These are phyloP conservation scores for Nymphaea thermarum DNA, from an alignment of 164 flowering plant genomes.

Conservation along the genomic window DNA sequence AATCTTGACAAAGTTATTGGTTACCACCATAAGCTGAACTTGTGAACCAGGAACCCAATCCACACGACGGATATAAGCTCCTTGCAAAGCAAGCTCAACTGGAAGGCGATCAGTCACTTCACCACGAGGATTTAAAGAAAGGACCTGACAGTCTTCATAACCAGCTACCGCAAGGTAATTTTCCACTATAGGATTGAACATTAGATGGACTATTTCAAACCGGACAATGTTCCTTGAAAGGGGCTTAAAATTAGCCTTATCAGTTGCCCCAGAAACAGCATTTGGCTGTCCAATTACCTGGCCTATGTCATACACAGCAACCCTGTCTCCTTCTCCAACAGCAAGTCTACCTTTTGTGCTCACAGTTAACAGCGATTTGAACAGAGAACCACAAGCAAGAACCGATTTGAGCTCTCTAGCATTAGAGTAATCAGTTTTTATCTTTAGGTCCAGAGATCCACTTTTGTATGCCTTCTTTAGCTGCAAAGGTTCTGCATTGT, in stretches of 20 bases:
- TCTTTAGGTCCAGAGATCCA: conserved; percentile 89
- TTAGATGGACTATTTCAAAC: conserved; percentile 88
- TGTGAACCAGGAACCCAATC: conserved; percentile 99
- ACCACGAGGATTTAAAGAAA: conserved; percentile 84
- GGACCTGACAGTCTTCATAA: conserved; percentile 94
- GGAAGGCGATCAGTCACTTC: conserved; percentile 97
- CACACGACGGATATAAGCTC: conserved; percentile 76
- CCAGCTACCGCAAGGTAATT: conserved; percentile 96
- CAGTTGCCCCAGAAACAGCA: conserved; percentile 82
- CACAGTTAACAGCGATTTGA: conserved; percentile 84
- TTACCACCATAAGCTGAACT: conserved; percentile 92
- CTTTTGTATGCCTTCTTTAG: conserved; percentile 95
- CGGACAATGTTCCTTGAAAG: conserved; percentile 92
- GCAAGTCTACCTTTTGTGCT: conserved; percentile 90
- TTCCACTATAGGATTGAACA: conserved; percentile 73
- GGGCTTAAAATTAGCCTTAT: conserved; percentile 92
- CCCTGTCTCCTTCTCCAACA: conserved; percentile 98
- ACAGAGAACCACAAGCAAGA: conserved; percentile 76
- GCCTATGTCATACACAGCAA: conserved; percentile 88
- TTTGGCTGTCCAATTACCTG: conserved; percentile 96
- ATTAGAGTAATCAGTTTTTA: conserved; percentile 89
- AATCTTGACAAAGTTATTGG: conserved; percentile 84
- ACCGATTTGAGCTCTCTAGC: conserved; percentile 84
- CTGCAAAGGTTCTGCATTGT: conserved; percentile 62
- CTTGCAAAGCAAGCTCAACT: conserved; percentile 92